Percentiles rank a stretch among this genome's conserved stretches.
Evolutionary conservation across 2,329 filamentous ascomycete genomes (phyloP).

Genomic region (Zasmidium citrigriseum): DNA sequence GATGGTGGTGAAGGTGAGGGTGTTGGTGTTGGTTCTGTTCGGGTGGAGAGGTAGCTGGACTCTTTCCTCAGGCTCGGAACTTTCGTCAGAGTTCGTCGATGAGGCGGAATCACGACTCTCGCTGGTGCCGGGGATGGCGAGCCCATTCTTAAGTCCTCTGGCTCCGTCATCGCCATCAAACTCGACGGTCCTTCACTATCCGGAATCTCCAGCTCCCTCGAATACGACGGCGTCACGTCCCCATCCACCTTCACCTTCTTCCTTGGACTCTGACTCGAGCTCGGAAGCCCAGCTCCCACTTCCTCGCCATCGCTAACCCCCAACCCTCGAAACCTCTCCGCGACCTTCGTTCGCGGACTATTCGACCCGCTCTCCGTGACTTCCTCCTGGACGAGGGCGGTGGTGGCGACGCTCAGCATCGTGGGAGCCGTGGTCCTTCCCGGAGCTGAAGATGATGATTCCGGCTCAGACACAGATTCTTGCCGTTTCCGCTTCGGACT

Average conservation of each 20-base stretch:
- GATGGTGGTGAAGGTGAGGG: neutral
- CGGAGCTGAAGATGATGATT: neutral
- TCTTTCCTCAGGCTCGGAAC: neutral
- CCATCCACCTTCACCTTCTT: constrained; percentile 22
- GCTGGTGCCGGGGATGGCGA: neutral
- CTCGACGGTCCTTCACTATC: constrained; percentile 10
- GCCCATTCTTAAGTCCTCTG: neutral
- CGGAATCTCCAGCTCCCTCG: constrained; percentile 7
- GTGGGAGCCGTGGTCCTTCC: too few relatives aligned
- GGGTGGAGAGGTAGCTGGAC: constrained; percentile 4
- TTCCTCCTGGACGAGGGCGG: constrained; percentile 1
- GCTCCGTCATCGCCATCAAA: constrained; percentile 4
- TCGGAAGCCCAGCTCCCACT: neutral
- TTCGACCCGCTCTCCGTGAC: constrained; percentile 17
- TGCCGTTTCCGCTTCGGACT: constrained; percentile 27
- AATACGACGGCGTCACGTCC: constrained; percentile 1
- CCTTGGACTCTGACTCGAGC: constrained; percentile 16
- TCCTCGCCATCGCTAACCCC: constrained; percentile 14
- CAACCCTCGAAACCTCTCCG: constrained; percentile 26
- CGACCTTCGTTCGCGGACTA: constrained; percentile 33
- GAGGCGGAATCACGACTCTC: neutral
- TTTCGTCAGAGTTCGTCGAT: neutral
- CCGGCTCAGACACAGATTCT: neutral
- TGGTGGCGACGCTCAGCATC: constrained; percentile 15
- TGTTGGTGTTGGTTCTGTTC: too few relatives aligned